phyloP scores from a whole-genome alignment of 2,329 filamentous ascomycete genomes.

The Xylaria multiplex region DNA sequence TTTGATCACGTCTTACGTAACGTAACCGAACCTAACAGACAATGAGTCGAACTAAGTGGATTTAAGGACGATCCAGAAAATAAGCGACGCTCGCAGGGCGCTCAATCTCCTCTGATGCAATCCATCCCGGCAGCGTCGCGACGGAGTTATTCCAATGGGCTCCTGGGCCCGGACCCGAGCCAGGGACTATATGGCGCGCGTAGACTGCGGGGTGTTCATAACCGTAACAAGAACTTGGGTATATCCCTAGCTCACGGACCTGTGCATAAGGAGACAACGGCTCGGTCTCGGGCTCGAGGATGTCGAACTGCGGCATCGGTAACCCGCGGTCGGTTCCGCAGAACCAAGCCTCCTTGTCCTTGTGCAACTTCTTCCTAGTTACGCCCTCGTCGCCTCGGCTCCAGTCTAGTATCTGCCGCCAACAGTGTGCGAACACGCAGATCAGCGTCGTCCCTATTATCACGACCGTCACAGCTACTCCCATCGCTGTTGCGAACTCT shows the following conservation, averaged over 20 bases:
- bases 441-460: conserved; percentile 33
- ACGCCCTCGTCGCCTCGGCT: not conserved
- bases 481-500: conserved; percentile 37
- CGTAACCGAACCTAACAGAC: not conserved
- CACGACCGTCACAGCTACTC: conserved; percentile 33
- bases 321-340: conserved; percentile 21
- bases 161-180: not conserved
- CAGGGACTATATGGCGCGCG: not conserved
- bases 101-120: conserved; percentile 20
- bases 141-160: not conserved
- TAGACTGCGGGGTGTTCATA: not conserved
- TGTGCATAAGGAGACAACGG: conserved; percentile 1
- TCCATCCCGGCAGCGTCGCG: conserved; percentile 19
- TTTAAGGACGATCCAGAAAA: conserved; percentile 18
- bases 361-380: not conserved
- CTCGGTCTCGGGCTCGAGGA: conserved; percentile 18
- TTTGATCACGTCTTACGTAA: not conserved
- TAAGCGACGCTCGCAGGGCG: conserved; percentile 29
- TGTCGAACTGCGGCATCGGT: conserved; percentile 20
- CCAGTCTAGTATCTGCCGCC: conserved; percentile 38
- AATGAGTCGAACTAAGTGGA: not conserved
- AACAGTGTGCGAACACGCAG: conserved; percentile 43
- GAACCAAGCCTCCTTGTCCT: conserved; percentile 32
- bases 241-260: not conserved
- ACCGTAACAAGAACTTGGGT: not conserved